Evolutionary conservation across 2,329 filamentous ascomycete species (phyloP).

Genomic region (Dothistroma pini): DNA sequence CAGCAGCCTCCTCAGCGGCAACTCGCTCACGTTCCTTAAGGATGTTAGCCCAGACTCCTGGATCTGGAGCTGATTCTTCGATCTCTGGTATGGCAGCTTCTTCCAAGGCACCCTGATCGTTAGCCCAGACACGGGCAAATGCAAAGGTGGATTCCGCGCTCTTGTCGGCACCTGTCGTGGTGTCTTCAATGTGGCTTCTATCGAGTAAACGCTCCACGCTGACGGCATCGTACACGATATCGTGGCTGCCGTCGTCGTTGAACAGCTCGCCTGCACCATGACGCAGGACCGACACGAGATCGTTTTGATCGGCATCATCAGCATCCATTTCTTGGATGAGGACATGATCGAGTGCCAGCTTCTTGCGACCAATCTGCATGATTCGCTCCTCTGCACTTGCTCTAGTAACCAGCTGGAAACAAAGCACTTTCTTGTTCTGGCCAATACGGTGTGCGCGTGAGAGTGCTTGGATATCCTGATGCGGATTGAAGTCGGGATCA

Average conservation of each 20-base stretch:
- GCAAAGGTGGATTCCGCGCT: slow-evolving; percentile 78
- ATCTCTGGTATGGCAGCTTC: slow-evolving; percentile 39
- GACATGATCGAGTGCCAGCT: slow-evolving; percentile 92
- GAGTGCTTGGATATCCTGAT: slow-evolving; percentile 94
- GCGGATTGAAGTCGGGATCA: slow-evolving; percentile 95
- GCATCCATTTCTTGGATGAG: slow-evolving; percentile 88
- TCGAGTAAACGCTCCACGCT: slow-evolving; percentile 91
- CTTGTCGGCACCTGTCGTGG: slow-evolving; percentile 59
- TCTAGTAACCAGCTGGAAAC: slow-evolving; percentile 90
- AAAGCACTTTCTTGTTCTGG: slow-evolving; percentile 91
- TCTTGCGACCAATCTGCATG: slow-evolving; percentile 90
- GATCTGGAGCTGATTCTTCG: slow-evolving; percentile 54
- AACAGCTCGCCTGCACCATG: slow-evolving; percentile 87
- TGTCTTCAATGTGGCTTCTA: slow-evolving; percentile 74
- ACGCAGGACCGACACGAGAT: slow-evolving; percentile 82
- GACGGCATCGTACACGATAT: slow-evolving; percentile 75
- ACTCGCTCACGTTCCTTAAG: slow-evolving; percentile 75
- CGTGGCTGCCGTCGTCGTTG: slow-evolving; percentile 65
- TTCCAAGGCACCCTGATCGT: slow-evolving; percentile 66
- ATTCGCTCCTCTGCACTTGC: slow-evolving; percentile 91
- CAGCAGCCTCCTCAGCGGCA: slow-evolving; percentile 67
- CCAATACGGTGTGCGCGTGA: slow-evolving; percentile 94
- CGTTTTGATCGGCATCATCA: slow-evolving; percentile 72
- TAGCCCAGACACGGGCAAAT: slow-evolving; percentile 88
- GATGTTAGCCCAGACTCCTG: slow-evolving; percentile 85